phyloP scores from a whole-genome alignment of 2,329 filamentous ascomycete genomes.

The Didymella glomerata region DNA sequence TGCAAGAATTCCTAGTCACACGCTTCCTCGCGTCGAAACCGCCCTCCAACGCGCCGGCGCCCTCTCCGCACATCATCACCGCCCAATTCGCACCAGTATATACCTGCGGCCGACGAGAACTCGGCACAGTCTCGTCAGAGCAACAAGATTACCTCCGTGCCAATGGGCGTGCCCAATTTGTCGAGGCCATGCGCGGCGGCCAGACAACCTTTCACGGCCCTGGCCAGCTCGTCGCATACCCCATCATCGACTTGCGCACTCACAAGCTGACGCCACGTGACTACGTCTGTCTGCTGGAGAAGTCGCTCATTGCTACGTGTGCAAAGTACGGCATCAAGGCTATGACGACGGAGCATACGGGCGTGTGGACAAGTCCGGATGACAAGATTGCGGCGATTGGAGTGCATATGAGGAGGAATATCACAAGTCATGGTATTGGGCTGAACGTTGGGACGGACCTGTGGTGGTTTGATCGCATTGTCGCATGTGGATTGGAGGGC shows the following conservation, averaged over 20 bases:
- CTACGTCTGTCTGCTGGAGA: constrained; percentile 82
- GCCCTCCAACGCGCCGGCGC: constrained; percentile 55
- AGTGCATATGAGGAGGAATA: constrained; percentile 85
- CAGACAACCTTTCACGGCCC: constrained; percentile 96
- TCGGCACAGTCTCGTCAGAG: constrained; percentile 56
- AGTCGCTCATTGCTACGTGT: constrained; percentile 74
- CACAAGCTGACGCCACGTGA: constrained; percentile 73
- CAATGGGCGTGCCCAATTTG: constrained; percentile 65
- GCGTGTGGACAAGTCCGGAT: constrained; percentile 71
- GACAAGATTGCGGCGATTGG: constrained; percentile 88
- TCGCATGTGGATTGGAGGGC: constrained; percentile 87
- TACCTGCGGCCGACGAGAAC: constrained; percentile 86
- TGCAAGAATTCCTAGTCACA: constrained; percentile 66
- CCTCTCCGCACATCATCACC: constrained; percentile 74
- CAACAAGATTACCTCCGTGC: constrained; percentile 56
- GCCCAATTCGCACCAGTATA: constrained; percentile 86
- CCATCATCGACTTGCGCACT: constrained; percentile 80
- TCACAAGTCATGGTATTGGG: constrained; percentile 85
- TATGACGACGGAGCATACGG: constrained; percentile 76
- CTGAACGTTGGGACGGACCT: constrained; percentile 76
- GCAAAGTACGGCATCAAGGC: constrained; percentile 67
- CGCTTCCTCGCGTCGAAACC: constrained; percentile 70
- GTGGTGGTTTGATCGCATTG: constrained; percentile 75
- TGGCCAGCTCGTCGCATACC: constrained; percentile 91
- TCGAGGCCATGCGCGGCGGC: constrained; percentile 81